These are phyloP conservation scores for Penicillium desertorum DNA, from an alignment of 495 filamentous ascomycete species.

Conservation along the genomic window DNA sequence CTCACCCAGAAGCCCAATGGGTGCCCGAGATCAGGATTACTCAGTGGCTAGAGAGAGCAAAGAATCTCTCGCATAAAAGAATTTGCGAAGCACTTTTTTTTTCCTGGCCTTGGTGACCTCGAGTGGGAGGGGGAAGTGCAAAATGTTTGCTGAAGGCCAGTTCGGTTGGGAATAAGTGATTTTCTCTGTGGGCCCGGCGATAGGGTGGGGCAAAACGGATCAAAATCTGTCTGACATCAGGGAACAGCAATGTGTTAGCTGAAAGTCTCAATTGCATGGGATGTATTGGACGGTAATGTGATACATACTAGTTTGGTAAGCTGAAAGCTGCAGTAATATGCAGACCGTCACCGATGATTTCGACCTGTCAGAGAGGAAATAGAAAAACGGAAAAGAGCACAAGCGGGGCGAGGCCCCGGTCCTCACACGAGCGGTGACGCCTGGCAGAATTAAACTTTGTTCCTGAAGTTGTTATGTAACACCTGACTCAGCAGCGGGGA, in stretches of 20 bases:
- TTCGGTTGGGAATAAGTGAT: conserved; percentile 32
- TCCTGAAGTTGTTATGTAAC: conserved; percentile 12
- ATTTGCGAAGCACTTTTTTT: conserved; percentile 1
- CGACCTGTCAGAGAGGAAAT: conserved; percentile 7
- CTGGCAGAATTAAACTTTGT: conserved; percentile 21
- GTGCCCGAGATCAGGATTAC: conserved; percentile 25
- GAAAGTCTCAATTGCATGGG: background rate
- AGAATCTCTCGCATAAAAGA: conserved; percentile 10
- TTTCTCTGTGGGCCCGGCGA: conserved; percentile 35
- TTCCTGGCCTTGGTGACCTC: conserved; percentile 18
- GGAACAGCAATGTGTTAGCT: conserved; percentile 6
- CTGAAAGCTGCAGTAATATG: conserved; percentile 1
- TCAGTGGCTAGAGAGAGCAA: conserved; percentile 6
- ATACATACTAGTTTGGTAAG: conserved; percentile 11
- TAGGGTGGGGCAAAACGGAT: conserved; percentile 24
- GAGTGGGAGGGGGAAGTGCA: conserved; percentile 16
- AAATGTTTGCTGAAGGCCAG: conserved; percentile 26
- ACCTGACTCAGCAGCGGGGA: background rate
- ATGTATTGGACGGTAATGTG: background rate
- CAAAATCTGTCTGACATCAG: conserved; percentile 36
- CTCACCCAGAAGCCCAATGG: conserved; percentile 21
- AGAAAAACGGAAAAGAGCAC: background rate
- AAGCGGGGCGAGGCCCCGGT: conserved; percentile 4
- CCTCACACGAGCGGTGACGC: conserved; percentile 22
- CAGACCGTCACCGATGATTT: conserved; percentile 19